A percentile compares a stretch with the other conserved stretches of the same genome.
phyloP scores from a whole-genome alignment of 2,329 filamentous ascomycete genomes.

The Cytospora piceae region DNA sequence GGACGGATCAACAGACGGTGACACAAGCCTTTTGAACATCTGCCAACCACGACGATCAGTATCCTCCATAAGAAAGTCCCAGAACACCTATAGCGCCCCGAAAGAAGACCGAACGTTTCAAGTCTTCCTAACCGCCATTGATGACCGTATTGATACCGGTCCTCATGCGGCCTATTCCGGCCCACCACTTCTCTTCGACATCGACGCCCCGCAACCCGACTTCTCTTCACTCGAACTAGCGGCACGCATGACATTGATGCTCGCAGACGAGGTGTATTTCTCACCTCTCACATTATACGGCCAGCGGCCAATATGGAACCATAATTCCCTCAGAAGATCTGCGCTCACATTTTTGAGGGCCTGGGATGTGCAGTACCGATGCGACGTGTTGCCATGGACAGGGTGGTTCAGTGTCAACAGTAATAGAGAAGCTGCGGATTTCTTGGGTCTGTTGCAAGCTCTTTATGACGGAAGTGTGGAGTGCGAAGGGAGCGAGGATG shows the following conservation, averaged over 20 bases:
- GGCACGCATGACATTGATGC: not conserved
- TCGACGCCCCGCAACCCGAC: not conserved
- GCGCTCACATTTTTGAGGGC: not conserved
- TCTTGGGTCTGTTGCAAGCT: not conserved
- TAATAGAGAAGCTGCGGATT: not conserved
- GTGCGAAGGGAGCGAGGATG: not conserved
- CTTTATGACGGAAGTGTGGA: not conserved
- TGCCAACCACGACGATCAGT: not conserved
- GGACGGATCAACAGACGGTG: not conserved
- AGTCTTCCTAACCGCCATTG: not conserved
- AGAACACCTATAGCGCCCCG: not conserved
- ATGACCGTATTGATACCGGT: not conserved
- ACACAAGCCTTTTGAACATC: not conserved
- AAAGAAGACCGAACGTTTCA: not conserved
- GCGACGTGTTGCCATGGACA: not conserved
- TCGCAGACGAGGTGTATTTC: not conserved
- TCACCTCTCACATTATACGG: not conserved
- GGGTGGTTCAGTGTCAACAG: not conserved
- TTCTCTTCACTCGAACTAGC: not conserved
- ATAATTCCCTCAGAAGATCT: not conserved
- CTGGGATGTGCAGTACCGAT: not conserved
- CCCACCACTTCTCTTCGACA: not conserved
- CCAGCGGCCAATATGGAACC: not conserved
- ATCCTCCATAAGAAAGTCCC: not conserved
- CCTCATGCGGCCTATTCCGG: not conserved